A percentile compares a stretch with the other conserved stretches of the same genome.
These are phyloP conservation scores for Russula brevipes DNA, from an alignment of 768 basidiomycete species.

Conservation along the genomic window DNA sequence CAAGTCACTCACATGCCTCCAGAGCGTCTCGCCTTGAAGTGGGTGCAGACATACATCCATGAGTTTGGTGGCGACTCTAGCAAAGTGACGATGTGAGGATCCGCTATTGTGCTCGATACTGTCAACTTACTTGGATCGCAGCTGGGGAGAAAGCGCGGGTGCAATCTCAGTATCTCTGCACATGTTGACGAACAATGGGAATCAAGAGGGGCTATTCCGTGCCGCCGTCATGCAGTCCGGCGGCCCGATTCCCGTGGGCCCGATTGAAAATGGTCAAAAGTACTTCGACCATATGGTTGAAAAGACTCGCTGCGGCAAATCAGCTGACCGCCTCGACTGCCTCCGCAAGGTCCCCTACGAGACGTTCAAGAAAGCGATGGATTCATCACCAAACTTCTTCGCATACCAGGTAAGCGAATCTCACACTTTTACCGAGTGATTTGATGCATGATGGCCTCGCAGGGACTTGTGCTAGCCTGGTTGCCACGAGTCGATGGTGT, in stretches of 20 bases:
- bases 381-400: slow-evolving; percentile 32
- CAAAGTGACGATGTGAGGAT: slow-evolving; percentile 52
- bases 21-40: slow-evolving; percentile 55
- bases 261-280: slow-evolving; percentile 30
- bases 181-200: slow-evolving; percentile 39
- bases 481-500: slow-evolving; percentile 29
- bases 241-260: slow-evolving; percentile 33
- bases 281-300: slow-evolving; percentile 41
- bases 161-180: slow-evolving; percentile 45
- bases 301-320: slow-evolving; percentile 34
- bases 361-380: slow-evolving; percentile 32
- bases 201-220: slow-evolving; percentile 37
- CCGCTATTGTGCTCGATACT: background rate
- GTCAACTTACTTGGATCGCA: slow-evolving; percentile 21
- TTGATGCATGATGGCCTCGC: background rate
- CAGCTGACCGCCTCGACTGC: slow-evolving; percentile 39
- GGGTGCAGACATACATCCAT: slow-evolving; percentile 62
- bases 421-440: background rate
- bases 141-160: slow-evolving; percentile 52
- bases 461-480: slow-evolving; percentile 30
- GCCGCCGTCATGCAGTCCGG: slow-evolving; percentile 45
- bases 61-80: slow-evolving; percentile 60
- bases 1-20: background rate
- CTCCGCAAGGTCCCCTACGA: slow-evolving; percentile 37
- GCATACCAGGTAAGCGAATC: slow-evolving; percentile 31